These are phyloP conservation scores for Exophiala spinifera DNA, from an alignment of 2,329 filamentous ascomycete genomes.

Conservation along the genomic window DNA sequence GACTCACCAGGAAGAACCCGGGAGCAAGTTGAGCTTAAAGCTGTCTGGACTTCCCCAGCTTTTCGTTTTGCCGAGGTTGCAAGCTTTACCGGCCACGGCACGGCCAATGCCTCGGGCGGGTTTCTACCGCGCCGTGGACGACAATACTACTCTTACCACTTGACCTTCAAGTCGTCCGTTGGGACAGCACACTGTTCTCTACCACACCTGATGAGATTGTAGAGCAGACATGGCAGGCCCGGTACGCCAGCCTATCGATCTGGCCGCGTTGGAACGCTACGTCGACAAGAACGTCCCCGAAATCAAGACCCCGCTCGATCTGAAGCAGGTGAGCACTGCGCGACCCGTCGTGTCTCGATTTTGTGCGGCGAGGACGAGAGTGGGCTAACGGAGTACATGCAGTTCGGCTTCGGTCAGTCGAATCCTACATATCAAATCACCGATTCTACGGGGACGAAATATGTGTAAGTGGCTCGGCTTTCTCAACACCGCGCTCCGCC, in stretches of 20 bases:
- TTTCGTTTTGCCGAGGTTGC: too few species aligned
- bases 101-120: too few species aligned
- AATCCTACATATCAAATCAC: constrained; percentile 96
- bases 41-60: too few species aligned
- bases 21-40: too few species aligned
- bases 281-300: constrained; percentile 73
- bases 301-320: constrained; percentile 75
- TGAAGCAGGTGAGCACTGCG: constrained; percentile 73
- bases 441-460: constrained; percentile 64
- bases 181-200: neutral
- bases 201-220: neutral
- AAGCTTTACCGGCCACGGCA: too few species aligned
- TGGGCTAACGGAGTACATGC: constrained; percentile 3
- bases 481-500: too few species aligned
- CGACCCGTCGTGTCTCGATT: neutral
- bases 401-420: constrained; percentile 97
- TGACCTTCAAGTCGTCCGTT: neutral
- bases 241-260: constrained; percentile 86
- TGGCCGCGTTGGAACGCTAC: constrained; percentile 74
- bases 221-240: constrained; percentile 66
- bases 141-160: too few species aligned
- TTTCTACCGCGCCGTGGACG: neutral
- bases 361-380: too few species aligned
- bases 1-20: too few species aligned
- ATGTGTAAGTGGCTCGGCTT: constrained; percentile 53